Evolutionary conservation across 2,329 filamentous ascomycete species (phyloP).

Genomic region (Myotisia sp.): DNA sequence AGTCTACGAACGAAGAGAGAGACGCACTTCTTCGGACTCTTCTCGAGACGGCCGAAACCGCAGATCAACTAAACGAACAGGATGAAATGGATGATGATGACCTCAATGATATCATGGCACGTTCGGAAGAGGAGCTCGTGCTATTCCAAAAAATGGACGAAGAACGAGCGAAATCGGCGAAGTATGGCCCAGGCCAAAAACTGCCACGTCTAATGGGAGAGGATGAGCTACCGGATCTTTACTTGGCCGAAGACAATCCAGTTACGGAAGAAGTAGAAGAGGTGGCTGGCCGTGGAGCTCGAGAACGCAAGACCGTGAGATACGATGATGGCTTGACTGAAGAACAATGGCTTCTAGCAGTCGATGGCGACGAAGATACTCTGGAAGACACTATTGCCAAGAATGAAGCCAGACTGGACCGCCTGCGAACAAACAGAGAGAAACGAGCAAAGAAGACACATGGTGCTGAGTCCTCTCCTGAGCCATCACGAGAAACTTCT

Average conservation of each 20-base stretch:
- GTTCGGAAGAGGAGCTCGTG: slow-evolving; percentile 62
- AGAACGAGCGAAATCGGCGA: slow-evolving; percentile 49
- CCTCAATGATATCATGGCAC: slow-evolving; percentile 83
- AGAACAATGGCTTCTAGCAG: slow-evolving; percentile 96
- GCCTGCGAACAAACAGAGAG: slow-evolving; percentile 60
- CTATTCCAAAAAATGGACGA: slow-evolving; percentile 74
- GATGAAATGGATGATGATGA: slow-evolving; percentile 99
- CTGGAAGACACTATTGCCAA: slow-evolving; percentile 86
- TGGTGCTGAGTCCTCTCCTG: slow-evolving; percentile 55
- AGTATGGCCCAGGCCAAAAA: slow-evolving; percentile 57
- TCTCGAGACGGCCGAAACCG: slow-evolving; percentile 61
- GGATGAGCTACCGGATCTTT: slow-evolving; percentile 82
- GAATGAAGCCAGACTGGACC: slow-evolving; percentile 73
- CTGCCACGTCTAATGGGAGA: slow-evolving; percentile 74
- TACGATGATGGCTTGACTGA: slow-evolving; percentile 97
- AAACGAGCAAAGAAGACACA: slow-evolving; percentile 38
- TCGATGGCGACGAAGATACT: slow-evolving; percentile 89
- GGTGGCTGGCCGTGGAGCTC: slow-evolving; percentile 70
- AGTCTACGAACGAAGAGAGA: slow-evolving; percentile 95
- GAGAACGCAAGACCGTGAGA: slow-evolving; percentile 83
- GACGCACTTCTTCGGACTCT: slow-evolving; percentile 92
- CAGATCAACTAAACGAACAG: slow-evolving; percentile 62
- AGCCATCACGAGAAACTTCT: slow-evolving; percentile 65
- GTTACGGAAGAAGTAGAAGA: slow-evolving; percentile 68
- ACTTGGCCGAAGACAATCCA: slow-evolving; percentile 72